Conservation (phyloP, 208 protist genomes). For the Porcisia hertigi region DNA sequence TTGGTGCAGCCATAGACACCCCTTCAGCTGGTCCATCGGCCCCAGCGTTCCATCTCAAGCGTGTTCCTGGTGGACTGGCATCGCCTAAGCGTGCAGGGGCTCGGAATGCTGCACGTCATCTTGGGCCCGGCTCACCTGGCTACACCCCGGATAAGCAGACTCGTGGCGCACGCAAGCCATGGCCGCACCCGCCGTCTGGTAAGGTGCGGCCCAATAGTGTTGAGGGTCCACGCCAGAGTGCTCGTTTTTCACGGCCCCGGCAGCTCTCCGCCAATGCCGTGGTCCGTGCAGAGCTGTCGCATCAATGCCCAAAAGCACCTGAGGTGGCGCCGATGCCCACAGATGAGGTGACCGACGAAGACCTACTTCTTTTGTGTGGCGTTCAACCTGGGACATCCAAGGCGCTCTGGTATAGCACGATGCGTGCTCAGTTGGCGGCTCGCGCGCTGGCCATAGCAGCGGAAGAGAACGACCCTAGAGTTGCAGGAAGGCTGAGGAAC, state of each 20-base stretch:
- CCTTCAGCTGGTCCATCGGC: not conserved
- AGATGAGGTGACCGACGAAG: slow-evolving; percentile 43
- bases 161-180: not conserved
- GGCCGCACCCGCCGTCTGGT: not conserved
- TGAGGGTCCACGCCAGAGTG: not conserved
- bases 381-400: slow-evolving; percentile 44
- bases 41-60: not conserved
- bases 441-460: not conserved
- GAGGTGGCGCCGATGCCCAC: not conserved
- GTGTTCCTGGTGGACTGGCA: not conserved
- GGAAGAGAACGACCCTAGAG: not conserved
- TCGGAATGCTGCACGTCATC: not conserved
- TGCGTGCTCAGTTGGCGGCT: slow-evolving; percentile 26
- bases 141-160: not conserved
- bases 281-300: not conserved
- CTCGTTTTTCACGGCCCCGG: not conserved
- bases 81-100: not conserved
- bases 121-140: not conserved
- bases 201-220: not conserved
- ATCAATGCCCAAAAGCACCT: not conserved
- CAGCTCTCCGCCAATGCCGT: not conserved
- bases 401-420: slow-evolving; percentile 45
- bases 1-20: not conserved
- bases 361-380: slow-evolving; percentile 58
- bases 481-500: not conserved